phyloP scores from a whole-genome alignment of 352 stramenopile genomes.

The Globisporangium cederbergense region DNA sequence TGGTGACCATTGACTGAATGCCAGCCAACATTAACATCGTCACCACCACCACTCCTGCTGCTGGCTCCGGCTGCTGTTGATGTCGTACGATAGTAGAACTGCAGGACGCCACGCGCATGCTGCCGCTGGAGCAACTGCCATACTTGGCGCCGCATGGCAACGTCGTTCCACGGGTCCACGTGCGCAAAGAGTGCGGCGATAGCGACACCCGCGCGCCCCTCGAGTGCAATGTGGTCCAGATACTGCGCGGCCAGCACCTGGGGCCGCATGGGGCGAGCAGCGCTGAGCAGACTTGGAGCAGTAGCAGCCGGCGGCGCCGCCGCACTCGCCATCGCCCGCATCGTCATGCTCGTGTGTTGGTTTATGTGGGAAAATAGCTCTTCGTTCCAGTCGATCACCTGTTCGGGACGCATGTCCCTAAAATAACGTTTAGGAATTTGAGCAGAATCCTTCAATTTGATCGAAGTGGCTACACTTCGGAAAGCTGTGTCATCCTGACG shows the following conservation, averaged over 20 bases:
- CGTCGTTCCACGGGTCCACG: slow-evolving; percentile 40
- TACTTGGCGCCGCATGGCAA: slow-evolving; percentile 39
- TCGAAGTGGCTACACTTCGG: no score
- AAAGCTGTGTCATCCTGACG: no score
- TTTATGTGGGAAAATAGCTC: neutral
- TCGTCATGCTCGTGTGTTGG: neutral
- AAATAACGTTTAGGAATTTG: no score
- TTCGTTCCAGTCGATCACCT: neutral
- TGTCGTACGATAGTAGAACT: slow-evolving; percentile 38
- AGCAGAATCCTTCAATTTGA: no score
- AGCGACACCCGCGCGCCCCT: slow-evolving; percentile 42
- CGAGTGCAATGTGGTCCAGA: slow-evolving; percentile 63
- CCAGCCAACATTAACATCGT: no score
- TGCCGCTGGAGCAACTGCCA: slow-evolving; percentile 56
- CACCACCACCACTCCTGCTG: neutral
- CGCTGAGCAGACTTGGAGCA: no score
- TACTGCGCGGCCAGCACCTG: slow-evolving; percentile 50
- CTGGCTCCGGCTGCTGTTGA: neutral
- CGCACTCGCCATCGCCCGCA: slow-evolving; percentile 6
- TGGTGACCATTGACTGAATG: neutral
- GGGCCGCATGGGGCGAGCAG: slow-evolving; percentile 19
- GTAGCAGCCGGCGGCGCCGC: slow-evolving; percentile 11
- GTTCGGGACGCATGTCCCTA: no score
- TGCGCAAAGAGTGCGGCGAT: slow-evolving; percentile 36
- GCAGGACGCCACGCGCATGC: slow-evolving; percentile 37